Percentiles rank a stretch among this genome's conserved stretches.
Evolutionary conservation across 1,284 basidiomycete genomes (phyloP).

Genomic region (Puccinia horiana): DNA sequence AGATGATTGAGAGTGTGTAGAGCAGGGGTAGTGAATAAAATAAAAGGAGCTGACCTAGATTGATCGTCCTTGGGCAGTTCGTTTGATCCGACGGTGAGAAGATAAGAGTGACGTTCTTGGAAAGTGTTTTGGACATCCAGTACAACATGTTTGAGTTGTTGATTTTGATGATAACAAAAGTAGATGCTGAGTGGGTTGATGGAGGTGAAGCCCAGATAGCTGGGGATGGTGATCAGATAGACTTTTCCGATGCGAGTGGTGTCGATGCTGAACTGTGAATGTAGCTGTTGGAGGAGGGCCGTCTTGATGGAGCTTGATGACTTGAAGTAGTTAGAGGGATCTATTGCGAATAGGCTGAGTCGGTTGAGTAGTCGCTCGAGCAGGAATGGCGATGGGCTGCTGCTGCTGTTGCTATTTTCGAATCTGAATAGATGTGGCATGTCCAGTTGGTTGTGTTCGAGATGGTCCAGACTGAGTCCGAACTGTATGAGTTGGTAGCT

Average conservation of each 20-base stretch:
- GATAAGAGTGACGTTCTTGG: conserved; percentile 69
- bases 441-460: conserved; percentile 65
- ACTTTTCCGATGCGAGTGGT: conserved; percentile 54
- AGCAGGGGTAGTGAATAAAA: neutral
- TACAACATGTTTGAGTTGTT: conserved; percentile 63
- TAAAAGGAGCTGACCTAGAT: conserved; percentile 58
- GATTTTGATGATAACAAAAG: conserved; percentile 64
- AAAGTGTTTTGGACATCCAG: conserved; percentile 80
- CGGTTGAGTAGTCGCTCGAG: neutral
- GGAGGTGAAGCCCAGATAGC: conserved; percentile 69
- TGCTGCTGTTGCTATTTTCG: conserved; percentile 5
- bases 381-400: neutral
- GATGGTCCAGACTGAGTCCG: conserved; percentile 65
- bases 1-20: neutral
- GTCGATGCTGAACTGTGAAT: conserved; percentile 47
- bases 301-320: conserved; percentile 26
- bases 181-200: conserved; percentile 76
- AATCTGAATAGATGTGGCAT: conserved; percentile 55
- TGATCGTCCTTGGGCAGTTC: conserved; percentile 60
- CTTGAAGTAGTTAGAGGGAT: neutral
- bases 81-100: conserved; percentile 60
- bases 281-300: conserved; percentile 7
- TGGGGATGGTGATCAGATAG: conserved; percentile 77
- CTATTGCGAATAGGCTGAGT: conserved; percentile 7
- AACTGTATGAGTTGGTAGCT: conserved; percentile 69